phyloP scores from a whole-genome alignment of 2,329 filamentous ascomycete species.

The Arthrobotrys sphaeroides region DNA sequence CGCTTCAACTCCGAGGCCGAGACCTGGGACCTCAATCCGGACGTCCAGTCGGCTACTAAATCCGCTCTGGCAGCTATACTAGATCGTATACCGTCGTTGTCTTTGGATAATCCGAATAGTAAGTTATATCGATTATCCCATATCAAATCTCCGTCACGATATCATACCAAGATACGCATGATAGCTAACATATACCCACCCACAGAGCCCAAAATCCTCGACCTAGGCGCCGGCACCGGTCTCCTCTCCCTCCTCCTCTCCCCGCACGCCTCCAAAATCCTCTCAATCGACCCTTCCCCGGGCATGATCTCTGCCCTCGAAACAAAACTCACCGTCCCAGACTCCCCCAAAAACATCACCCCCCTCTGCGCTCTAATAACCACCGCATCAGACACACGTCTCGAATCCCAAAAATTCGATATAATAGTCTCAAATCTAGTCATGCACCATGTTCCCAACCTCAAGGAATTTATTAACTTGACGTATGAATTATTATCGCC shows the following conservation, averaged over 20 bases:
- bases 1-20: conserved; percentile 69
- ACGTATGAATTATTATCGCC: conserved; percentile 65
- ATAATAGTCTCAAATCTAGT: conserved; percentile 67
- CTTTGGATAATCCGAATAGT: conserved; percentile 24
- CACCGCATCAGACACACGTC: conserved; percentile 63
- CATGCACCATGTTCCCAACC: conserved; percentile 67
- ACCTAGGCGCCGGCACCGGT: conserved; percentile 69
- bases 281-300: conserved; percentile 67
- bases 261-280: conserved; percentile 64
- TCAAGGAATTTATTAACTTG: conserved; percentile 63
- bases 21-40: conserved; percentile 67
- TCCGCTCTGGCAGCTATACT: conserved; percentile 65
- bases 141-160: neutral
- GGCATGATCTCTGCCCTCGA: conserved; percentile 68
- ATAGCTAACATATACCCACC: neutral
- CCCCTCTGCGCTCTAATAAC: conserved; percentile 64
- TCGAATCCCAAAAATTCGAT: conserved; percentile 63
- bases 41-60: conserved; percentile 64
- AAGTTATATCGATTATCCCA: no score
- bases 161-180: neutral
- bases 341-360: conserved; percentile 62
- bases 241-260: conserved; percentile 66
- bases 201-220: conserved; percentile 63
- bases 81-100: conserved; percentile 22
- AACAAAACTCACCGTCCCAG: conserved; percentile 61